These are phyloP conservation scores for Gymnopilus junonius DNA, from an alignment of 768 basidiomycete species.

Conservation along the genomic window DNA sequence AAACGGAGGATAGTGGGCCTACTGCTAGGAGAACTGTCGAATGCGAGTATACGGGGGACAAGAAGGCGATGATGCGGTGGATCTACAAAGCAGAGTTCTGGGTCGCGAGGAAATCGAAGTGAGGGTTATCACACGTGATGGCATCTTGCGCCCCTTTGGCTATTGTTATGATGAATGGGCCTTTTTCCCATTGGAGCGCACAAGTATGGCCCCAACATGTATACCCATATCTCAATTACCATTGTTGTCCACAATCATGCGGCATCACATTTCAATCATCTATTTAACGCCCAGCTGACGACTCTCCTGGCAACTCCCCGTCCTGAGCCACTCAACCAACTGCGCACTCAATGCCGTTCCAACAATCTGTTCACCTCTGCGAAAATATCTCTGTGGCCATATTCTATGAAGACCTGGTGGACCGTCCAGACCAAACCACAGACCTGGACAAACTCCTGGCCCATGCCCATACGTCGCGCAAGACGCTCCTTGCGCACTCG, in stretches of 20 bases:
- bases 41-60: constrained; percentile 69
- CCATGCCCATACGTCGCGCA: background rate
- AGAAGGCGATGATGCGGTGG: constrained; percentile 72
- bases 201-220: too few species aligned
- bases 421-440: background rate
- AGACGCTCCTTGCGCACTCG: background rate
- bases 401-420: constrained; percentile 12
- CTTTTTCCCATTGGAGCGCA: too few species aligned
- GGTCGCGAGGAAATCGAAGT: constrained; percentile 44
- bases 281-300: background rate
- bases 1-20: constrained; percentile 26
- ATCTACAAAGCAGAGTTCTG: constrained; percentile 71
- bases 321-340: too few species aligned
- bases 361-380: background rate
- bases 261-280: background rate
- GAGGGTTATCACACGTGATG: constrained; percentile 6
- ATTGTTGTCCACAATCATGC: background rate
- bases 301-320: too few species aligned
- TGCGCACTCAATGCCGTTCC: background rate
- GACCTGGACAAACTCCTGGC: background rate
- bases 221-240: background rate
- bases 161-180: background rate
- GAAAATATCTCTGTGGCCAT: background rate
- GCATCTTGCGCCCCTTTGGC: background rate
- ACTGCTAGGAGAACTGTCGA: constrained; percentile 47